Evolutionary conservation across 306 rosid genomes (phyloP).

Genomic region (Gastrolobium villosum): DNA sequence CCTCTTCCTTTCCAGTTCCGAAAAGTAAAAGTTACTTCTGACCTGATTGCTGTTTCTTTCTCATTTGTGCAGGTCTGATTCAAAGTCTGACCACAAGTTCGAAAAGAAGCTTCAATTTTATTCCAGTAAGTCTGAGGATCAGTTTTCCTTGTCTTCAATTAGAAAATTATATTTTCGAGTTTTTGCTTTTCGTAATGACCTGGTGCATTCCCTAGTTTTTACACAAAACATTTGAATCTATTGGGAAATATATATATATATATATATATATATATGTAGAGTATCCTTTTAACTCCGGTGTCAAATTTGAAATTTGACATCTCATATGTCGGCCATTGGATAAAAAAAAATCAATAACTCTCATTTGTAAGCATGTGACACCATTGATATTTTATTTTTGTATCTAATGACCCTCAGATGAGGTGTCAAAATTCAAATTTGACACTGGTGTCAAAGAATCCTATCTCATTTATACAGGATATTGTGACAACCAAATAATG

Average conservation of each 20-base stretch:
- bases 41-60: neutral
- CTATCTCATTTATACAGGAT: no score
- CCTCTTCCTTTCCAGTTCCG: neutral
- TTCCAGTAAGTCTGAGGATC: conserved; percentile 48
- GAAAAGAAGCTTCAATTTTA: conserved; percentile 62
- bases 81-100: conserved; percentile 50
- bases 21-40: neutral
- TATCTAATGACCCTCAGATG: no score
- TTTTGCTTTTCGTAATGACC: neutral
- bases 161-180: neutral
- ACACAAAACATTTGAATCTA: neutral
- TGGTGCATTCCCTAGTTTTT: neutral
- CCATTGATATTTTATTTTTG: no score
- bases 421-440: no score
- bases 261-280: no score
- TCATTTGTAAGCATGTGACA: no score
- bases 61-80: conserved; percentile 46
- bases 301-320: no score
- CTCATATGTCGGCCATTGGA: no score
- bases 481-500: no score
- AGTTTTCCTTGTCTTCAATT: neutral
- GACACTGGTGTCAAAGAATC: no score
- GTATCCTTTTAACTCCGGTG: no score
- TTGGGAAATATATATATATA: neutral
- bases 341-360: no score